Conservation (phyloP, 805 yeast genomes). For the Saccharomycodes ludwigii region DNA sequence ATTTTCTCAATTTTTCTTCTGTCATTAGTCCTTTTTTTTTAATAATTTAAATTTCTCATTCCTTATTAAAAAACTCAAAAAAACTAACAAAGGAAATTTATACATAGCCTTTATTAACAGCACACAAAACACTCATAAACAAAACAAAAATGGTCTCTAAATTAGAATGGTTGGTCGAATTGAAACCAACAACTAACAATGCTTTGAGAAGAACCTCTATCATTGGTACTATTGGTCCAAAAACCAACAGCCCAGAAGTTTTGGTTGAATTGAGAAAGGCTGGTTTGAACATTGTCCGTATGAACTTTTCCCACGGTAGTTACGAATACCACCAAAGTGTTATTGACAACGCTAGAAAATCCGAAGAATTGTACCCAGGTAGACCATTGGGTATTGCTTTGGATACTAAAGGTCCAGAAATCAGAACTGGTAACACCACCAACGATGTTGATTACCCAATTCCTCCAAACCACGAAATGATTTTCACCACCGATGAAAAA, state of each 20-base stretch:
- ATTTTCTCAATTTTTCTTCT: background rate
- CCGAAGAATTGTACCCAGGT: slow-evolving; percentile 82
- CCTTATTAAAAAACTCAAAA: background rate
- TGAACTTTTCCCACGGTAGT: slow-evolving; percentile 98
- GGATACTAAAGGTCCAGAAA: slow-evolving; percentile 99
- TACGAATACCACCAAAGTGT: slow-evolving; percentile 97
- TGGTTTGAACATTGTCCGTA: slow-evolving; percentile 93
- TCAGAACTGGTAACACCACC: slow-evolving; percentile 92
- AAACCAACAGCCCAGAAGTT: slow-evolving; percentile 81
- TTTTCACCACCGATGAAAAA: slow-evolving; percentile 79
- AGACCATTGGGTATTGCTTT: slow-evolving; percentile 97
- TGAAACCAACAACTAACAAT: slow-evolving; percentile 64
- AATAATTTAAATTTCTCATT: background rate
- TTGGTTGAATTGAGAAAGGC: slow-evolving; percentile 86
- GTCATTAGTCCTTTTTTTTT: background rate
- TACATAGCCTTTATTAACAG: no score
- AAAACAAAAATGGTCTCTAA: slow-evolving; percentile 31
- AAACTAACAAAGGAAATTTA: background rate
- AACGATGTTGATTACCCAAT: slow-evolving; percentile 76
- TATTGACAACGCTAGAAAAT: slow-evolving; percentile 90
- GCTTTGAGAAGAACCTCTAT: slow-evolving; percentile 90
- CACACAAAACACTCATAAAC: slow-evolving; percentile 2
- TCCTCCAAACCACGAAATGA: slow-evolving; percentile 78
- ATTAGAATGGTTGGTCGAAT: slow-evolving; percentile 73
- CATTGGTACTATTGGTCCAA: slow-evolving; percentile 98